Percentiles rank a stretch among this genome's conserved stretches.
phyloP scores from a whole-genome alignment of 306 rosid genomes.

The Astragalus membranaceus region DNA sequence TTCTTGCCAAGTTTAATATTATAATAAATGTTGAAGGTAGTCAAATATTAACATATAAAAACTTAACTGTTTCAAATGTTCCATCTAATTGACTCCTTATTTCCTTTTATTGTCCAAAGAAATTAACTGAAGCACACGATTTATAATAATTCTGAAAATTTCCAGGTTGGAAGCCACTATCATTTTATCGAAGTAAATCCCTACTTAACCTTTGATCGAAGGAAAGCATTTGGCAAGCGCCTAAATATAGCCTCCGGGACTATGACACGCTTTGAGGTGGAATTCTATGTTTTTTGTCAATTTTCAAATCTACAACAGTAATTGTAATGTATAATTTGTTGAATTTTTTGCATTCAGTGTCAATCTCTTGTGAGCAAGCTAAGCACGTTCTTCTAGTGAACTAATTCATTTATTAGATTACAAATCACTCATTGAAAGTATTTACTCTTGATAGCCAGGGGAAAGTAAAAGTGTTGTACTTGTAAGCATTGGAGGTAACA shows the following conservation, averaged over 20 bases:
- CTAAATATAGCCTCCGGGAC: constrained; percentile 89
- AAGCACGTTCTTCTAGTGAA: not conserved
- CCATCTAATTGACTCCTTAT: not conserved
- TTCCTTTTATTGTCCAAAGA: not conserved
- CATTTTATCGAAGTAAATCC: constrained; percentile 90
- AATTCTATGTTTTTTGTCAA: constrained; percentile 6
- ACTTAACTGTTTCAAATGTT: not conserved
- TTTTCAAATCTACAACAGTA: not conserved
- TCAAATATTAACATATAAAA: not conserved
- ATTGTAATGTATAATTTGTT: not conserved
- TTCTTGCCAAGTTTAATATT: not conserved
- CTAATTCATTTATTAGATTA: not conserved
- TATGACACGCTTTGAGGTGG: constrained; percentile 85
- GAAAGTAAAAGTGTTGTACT: constrained; percentile 61
- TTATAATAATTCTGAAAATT: constrained; percentile 18
- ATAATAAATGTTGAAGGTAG: not conserved
- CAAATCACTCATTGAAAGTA: constrained; percentile 16
- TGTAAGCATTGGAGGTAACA: constrained; percentile 75
- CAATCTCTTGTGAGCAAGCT: not conserved
- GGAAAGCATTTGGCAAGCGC: constrained; percentile 76
- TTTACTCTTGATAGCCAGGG: constrained; percentile 66
- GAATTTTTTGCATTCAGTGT: not conserved
- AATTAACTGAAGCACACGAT: not conserved
- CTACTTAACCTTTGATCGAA: constrained; percentile 67
- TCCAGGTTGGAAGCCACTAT: constrained; percentile 97